phyloP scores from a whole-genome alignment of 176 grass and related monocot genomes.

The Elymus sibiricus region DNA sequence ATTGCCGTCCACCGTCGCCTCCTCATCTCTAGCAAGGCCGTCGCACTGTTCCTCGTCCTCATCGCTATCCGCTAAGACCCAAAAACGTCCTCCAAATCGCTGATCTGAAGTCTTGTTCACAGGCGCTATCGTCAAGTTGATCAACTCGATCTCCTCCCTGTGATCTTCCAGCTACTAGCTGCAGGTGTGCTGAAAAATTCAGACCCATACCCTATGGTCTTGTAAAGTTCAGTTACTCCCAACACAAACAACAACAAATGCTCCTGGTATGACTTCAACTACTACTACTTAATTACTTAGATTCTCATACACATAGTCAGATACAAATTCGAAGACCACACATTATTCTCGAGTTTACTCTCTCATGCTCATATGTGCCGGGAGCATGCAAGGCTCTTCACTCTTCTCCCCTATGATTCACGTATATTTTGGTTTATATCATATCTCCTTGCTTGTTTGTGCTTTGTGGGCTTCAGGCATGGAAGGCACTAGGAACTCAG shows the following conservation, averaged over 20 bases:
- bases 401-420: not conserved
- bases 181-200: not conserved
- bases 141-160: no score
- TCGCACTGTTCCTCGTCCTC: no score
- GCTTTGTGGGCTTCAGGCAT: not conserved
- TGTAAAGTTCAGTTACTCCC: not conserved
- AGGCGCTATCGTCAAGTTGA: no score
- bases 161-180: not conserved
- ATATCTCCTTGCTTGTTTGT: not conserved
- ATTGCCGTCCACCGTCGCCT: no score
- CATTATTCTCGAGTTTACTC: not conserved
- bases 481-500: not conserved
- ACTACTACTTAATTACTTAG: not conserved
- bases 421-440: not conserved
- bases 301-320: not conserved
- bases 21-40: no score
- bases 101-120: no score
- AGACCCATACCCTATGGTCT: not conserved
- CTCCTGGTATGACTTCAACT: no score
- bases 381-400: not conserved
- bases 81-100: no score
- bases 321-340: no score
- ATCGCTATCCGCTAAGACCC: no score
- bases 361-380: not conserved
- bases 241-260: not conserved